Evolutionary conservation across 2,329 filamentous ascomycete species (phyloP).

Genomic region (Clonostachys chloroleuca): DNA sequence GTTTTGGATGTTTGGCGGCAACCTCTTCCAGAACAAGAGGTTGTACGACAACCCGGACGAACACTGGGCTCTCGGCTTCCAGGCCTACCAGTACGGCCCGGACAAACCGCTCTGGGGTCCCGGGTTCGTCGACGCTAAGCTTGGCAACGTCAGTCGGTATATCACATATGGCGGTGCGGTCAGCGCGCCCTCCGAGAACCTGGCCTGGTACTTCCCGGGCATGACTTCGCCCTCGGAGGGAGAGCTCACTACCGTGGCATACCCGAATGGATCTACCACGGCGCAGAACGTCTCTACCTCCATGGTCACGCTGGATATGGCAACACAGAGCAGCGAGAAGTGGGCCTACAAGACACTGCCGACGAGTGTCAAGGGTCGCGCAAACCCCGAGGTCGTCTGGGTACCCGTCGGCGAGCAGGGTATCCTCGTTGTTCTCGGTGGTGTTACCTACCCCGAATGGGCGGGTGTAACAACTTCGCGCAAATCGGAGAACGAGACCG

Average conservation of each 20-base stretch:
- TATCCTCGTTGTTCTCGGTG: constrained; percentile 72
- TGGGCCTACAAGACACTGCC: constrained; percentile 58
- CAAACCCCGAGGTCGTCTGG: constrained; percentile 65
- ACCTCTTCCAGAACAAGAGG: constrained; percentile 26
- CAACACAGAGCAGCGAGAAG: constrained; percentile 35
- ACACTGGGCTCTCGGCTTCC: constrained; percentile 44
- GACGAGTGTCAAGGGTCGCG: constrained; percentile 43
- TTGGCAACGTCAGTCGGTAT: constrained; percentile 53
- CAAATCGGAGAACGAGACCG: constrained; percentile 17
- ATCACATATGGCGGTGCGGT: constrained; percentile 60
- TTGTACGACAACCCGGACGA: constrained; percentile 28
- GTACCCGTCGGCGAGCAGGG: constrained; percentile 74
- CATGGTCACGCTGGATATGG: constrained; percentile 59
- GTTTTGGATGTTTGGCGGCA: constrained; percentile 61
- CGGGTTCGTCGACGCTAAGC: constrained; percentile 31
- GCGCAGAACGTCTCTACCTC: constrained; percentile 40
- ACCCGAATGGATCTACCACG: constrained; percentile 23
- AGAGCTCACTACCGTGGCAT: constrained; percentile 32
- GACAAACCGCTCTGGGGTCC: constrained; percentile 33
- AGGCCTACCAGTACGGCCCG: constrained; percentile 45
- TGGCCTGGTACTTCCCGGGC: constrained; percentile 69
- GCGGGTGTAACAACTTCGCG: constrained; percentile 5
- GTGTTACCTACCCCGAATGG: constrained; percentile 61
- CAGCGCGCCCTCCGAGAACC: constrained; percentile 64
- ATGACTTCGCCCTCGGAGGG: constrained; percentile 46